Evolutionary conservation across 352 stramenopile species (phyloP), one percentile per base, ranked within the genome.

Genomic region (Globisporangium rhizosaccharum): DNA sequence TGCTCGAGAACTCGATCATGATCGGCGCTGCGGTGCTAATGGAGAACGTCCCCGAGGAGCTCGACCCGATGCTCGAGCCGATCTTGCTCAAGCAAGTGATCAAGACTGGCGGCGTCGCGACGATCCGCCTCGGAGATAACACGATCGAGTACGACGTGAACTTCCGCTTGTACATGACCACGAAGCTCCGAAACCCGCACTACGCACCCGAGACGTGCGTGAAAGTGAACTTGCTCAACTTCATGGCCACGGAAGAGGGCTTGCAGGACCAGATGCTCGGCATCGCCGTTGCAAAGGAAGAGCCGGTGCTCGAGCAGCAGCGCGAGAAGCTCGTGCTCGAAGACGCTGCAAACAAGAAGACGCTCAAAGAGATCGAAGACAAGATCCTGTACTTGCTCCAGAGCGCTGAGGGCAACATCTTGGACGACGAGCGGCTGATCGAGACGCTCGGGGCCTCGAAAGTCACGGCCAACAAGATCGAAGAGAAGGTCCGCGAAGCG

Each of bases 191-290:
- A 0, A 98, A 98, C 56, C 95, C 95, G 37, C 93, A 98, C 60
- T 98, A 98, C 65, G 82, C 90, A 20, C 93, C 95, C 0, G 95
- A 98, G 67, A 87, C 93, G 23, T 98, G 90, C 58, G 94, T 98
- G n/a, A 98, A 98, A 63, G 94, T 98, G 2, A 98, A 97, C 63
- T 67, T 98, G 59, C 71, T 98, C 33, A 98, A 98, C 66, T 98
- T 98, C 54, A 97, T 98, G 87, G 92, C 92, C 14, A 98, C 96
- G 0, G 76, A 95, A 51, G 92, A 98, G 64, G 95, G 95, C 0
- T 66, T 98, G 42, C 85, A 98, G 65, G 95, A 98, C 63, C 95
- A 98, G 71, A 97, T 98, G 91, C 72, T 98, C 10, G 92, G 89
- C 14, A 96, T 97, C 53, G 92, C 96, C 0, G 95, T 98, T n/a